Evolutionary conservation across 805 yeast genomes (phyloP).

Genomic region (Wickerhamiella cacticola): DNA sequence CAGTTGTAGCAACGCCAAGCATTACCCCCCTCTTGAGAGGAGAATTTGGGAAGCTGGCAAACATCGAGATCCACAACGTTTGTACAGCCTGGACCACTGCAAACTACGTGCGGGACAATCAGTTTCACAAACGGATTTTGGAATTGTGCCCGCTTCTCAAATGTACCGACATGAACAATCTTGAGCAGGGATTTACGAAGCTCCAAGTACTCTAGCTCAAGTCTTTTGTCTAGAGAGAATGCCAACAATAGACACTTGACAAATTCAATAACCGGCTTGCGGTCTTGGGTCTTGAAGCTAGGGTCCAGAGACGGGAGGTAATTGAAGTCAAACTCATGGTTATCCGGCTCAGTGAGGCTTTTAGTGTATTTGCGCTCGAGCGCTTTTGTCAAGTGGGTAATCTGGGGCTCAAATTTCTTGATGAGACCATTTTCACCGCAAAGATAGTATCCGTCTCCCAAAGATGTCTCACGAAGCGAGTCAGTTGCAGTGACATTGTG

Average conservation of each 20-base stretch:
- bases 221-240: constrained; percentile 48
- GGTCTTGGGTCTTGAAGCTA: constrained; percentile 15
- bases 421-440: constrained; percentile 25
- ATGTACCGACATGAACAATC: constrained; percentile 71
- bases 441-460: constrained; percentile 15
- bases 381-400: constrained; percentile 53
- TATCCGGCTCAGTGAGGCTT: constrained; percentile 31
- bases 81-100: constrained; percentile 56
- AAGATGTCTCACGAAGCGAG: neutral
- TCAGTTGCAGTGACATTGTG: neutral
- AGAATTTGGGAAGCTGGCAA: constrained; percentile 37
- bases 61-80: constrained; percentile 65
- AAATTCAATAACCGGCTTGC: constrained; percentile 69
- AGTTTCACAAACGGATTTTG: constrained; percentile 63
- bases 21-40: constrained; percentile 34
- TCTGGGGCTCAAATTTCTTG: constrained; percentile 46
- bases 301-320: constrained; percentile 46
- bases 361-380: constrained; percentile 61
- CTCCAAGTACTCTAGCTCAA: constrained; percentile 60
- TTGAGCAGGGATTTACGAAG: constrained; percentile 62
- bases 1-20: constrained; percentile 44
- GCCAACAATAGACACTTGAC: constrained; percentile 67
- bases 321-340: constrained; percentile 70
- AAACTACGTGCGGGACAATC: constrained; percentile 52
- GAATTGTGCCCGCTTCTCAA: constrained; percentile 62